These are phyloP conservation scores for Kazachstania martiniae DNA, from an alignment of 805 yeast species.

Conservation along the genomic window DNA sequence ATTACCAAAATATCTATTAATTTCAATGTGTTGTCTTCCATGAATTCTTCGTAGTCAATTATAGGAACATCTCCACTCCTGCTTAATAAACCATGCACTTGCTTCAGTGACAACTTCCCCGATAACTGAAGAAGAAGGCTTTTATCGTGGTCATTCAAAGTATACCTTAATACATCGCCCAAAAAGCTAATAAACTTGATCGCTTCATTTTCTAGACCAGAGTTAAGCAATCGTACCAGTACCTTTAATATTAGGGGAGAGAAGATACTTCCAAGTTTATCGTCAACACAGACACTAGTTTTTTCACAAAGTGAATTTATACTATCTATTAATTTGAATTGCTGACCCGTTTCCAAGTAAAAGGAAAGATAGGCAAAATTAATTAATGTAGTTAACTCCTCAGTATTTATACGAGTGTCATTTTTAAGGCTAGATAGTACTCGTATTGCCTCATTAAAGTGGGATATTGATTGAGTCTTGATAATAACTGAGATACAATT, in stretches of 20 bases:
- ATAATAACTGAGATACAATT: slow-evolving; percentile 10
- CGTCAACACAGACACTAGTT: no score
- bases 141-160: no score
- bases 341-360: slow-evolving; percentile 16
- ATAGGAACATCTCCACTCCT: no score
- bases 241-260: not conserved
- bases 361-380: slow-evolving; percentile 10
- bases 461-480: slow-evolving; percentile 11
- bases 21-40: no score
- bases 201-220: not conserved
- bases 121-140: no score
- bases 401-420: not conserved
- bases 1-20: no score
- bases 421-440: slow-evolving; percentile 2
- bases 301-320: no score
- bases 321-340: slow-evolving; percentile 8
- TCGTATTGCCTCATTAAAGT: slow-evolving; percentile 2
- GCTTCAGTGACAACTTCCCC: no score
- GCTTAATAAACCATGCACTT: no score
- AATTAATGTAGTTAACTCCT: not conserved
- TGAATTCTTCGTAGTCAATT: no score
- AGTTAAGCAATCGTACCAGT: slow-evolving; percentile 1
- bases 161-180: no score
- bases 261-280: not conserved
- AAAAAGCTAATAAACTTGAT: not conserved